A percentile compares a stretch with the other conserved stretches of the same genome.
These are phyloP conservation scores for Hypoxylon sp. DNA, from an alignment of 2,329 filamentous ascomycete species.

Conservation along the genomic window DNA sequence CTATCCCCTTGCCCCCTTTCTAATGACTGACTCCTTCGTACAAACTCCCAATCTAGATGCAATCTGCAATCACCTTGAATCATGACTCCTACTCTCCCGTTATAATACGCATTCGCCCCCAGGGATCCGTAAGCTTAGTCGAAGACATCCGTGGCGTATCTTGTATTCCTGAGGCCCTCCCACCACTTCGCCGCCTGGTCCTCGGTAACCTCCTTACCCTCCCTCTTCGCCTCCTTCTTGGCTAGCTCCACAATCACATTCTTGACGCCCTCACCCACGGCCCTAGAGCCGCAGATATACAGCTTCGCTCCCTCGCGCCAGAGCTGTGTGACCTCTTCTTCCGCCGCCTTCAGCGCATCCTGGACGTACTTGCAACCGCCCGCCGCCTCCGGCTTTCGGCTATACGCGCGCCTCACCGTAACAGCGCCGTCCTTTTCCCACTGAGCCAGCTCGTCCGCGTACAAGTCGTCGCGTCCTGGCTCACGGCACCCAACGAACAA, in stretches of 20 bases:
- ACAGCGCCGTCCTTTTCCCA: constrained; percentile 76
- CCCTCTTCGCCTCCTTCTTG: constrained; percentile 49
- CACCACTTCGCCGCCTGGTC: constrained; percentile 64
- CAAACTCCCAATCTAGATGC: background rate
- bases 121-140: constrained; percentile 55
- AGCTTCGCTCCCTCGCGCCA: constrained; percentile 67
- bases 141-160: constrained; percentile 74
- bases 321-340: constrained; percentile 56
- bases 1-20: background rate
- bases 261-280: constrained; percentile 65
- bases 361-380: constrained; percentile 66
- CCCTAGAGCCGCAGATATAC: constrained; percentile 75
- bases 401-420: constrained; percentile 73
- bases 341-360: constrained; percentile 59
- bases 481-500: constrained; percentile 76
- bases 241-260: constrained; percentile 57
- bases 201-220: constrained; percentile 54
- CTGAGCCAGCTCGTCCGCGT: constrained; percentile 68
- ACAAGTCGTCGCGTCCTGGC: constrained; percentile 71
- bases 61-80: constrained; percentile 3
- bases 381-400: constrained; percentile 58
- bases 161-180: constrained; percentile 66
- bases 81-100: background rate
- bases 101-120: constrained; percentile 45
- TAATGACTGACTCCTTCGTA: background rate